phyloP scores from a whole-genome alignment of 2,329 filamentous ascomycete species.

The Niveomyces coronatus region DNA sequence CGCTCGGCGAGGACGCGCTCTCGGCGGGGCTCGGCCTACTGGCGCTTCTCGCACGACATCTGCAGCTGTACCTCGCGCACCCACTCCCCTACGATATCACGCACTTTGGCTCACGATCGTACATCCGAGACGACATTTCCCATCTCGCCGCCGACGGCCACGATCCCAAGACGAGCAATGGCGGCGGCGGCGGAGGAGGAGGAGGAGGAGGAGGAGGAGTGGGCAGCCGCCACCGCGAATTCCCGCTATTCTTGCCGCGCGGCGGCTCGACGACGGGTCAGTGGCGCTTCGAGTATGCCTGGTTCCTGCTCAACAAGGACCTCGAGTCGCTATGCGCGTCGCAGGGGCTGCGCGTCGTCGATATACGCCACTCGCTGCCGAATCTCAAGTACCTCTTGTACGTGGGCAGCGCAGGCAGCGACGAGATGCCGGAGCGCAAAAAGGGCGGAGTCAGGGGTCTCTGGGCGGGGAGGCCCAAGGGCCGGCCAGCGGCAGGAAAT shows the following conservation, averaged over 20 bases:
- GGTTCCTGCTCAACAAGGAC: conserved; percentile 94
- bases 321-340: conserved; percentile 60
- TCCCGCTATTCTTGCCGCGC: conserved; percentile 63
- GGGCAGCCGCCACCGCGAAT: conserved; percentile 60
- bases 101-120: conserved; percentile 62
- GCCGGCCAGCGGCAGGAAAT: conserved; percentile 19
- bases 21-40: conserved; percentile 76
- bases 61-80: conserved; percentile 74
- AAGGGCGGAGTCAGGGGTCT: conserved; percentile 50
- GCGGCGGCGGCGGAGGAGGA: conserved; percentile 15
- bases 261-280: conserved; percentile 56
- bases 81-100: conserved; percentile 73
- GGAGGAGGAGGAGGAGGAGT: too few species aligned
- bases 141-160: conserved; percentile 31
- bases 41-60: conserved; percentile 60
- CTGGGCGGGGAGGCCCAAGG: conserved; percentile 38
- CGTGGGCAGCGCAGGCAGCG: conserved; percentile 70
- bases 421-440: conserved; percentile 51
- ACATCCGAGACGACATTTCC: conserved; percentile 66
- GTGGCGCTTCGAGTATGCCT: conserved; percentile 91
- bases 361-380: conserved; percentile 83
- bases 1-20: conserved; percentile 56
- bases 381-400: conserved; percentile 92
- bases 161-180: conserved; percentile 16
- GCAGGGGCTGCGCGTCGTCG: conserved; percentile 69